Conservation (phyloP, 2,329 filamentous ascomycete species). For the Blastomyces gilchristii region DNA sequence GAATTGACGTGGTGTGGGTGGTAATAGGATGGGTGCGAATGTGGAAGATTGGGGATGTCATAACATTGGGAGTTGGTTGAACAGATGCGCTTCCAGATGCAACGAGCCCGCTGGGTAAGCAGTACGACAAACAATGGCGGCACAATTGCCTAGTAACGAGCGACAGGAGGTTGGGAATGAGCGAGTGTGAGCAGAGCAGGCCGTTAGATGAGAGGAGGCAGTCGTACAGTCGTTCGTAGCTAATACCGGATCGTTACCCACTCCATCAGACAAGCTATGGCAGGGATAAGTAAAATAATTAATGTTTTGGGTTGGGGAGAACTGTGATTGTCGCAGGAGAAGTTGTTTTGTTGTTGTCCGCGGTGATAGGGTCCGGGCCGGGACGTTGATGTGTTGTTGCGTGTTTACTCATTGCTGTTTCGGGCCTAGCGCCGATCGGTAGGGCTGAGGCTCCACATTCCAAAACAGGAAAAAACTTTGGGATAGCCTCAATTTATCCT, state of each 20-base stretch:
- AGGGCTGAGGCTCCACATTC: constrained; percentile 2
- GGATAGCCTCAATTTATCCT: background rate
- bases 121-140: constrained; percentile 5
- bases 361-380: constrained; percentile 19
- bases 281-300: background rate
- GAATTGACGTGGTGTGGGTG: background rate
- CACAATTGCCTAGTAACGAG: constrained; percentile 4
- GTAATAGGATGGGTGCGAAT: background rate
- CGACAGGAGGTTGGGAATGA: background rate
- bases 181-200: background rate
- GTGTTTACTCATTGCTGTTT: constrained; percentile 31
- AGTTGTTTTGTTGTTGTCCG: background rate
- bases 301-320: background rate
- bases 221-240: background rate
- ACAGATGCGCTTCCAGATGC: background rate
- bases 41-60: constrained; percentile 2
- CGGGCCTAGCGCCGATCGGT: constrained; percentile 25
- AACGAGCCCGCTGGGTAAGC: background rate
- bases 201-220: background rate
- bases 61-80: background rate
- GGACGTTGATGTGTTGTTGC: constrained; percentile 16
- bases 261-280: background rate
- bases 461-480: background rate
- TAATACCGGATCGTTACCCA: background rate
- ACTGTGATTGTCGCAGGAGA: constrained; percentile 7